These are phyloP conservation scores for Lactarius pseudohatsudake DNA, from an alignment of 768 basidiomycete genomes.

Conservation along the genomic window DNA sequence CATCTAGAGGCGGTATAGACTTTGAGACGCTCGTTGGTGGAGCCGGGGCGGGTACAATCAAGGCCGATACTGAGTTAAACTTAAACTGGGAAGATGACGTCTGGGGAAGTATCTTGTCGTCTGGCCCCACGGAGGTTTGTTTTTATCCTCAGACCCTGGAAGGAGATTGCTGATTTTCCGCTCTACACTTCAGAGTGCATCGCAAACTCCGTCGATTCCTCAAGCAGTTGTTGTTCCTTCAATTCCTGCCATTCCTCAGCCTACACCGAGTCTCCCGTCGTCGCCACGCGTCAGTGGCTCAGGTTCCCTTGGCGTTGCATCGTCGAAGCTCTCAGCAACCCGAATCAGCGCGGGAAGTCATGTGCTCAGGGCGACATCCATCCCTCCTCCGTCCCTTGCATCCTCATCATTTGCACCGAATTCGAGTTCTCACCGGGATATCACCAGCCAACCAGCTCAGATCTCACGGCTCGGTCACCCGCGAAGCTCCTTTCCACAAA, in stretches of 20 bases:
- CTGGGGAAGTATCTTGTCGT: conserved; percentile 75
- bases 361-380: background rate
- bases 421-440: conserved; percentile 17
- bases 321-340: conserved; percentile 40
- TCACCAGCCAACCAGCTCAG: conserved; percentile 29
- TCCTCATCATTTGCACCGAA: conserved; percentile 30
- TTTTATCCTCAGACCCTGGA: background rate
- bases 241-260: conserved; percentile 27
- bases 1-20: conserved; percentile 57
- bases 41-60: conserved; percentile 44
- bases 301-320: conserved; percentile 31
- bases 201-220: conserved; percentile 35
- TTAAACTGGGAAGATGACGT: conserved; percentile 77
- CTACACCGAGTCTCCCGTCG: conserved; percentile 27
- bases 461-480: conserved; percentile 29
- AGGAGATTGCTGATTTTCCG: background rate
- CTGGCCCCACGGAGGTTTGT: conserved; percentile 40
- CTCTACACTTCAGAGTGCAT: background rate
- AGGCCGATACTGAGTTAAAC: conserved; percentile 46
- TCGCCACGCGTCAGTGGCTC: conserved; percentile 39
- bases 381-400: conserved; percentile 9
- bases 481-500: conserved; percentile 17
- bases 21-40: conserved; percentile 87
- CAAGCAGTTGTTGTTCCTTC: conserved; percentile 29
- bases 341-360: conserved; percentile 34